Conservation (phyloP, 192 early-diverging fungal genomes). For the Linderina pennispora region DNA sequence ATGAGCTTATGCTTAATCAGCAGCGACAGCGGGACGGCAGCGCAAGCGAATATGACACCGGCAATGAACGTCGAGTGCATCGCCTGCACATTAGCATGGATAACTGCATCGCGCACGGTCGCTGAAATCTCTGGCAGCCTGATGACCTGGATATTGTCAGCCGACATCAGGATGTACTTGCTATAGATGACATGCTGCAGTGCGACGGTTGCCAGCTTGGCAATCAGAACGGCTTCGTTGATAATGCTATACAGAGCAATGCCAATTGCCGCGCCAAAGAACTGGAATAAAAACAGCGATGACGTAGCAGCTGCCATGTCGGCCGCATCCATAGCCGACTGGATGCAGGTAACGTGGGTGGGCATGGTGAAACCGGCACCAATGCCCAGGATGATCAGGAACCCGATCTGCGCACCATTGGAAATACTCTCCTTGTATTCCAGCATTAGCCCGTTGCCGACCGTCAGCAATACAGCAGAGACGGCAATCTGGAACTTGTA, state of each 20-base stretch:
- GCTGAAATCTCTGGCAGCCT: conserved; percentile 29
- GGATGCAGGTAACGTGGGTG: conserved; percentile 18
- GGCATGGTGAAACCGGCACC: conserved; percentile 27
- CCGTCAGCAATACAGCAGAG: conserved; percentile 13
- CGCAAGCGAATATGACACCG: conserved; percentile 17
- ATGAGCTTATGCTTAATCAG: conserved; percentile 12
- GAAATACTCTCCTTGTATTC: conserved; percentile 12
- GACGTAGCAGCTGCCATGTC: conserved; percentile 9
- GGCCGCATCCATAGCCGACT: conserved; percentile 4
- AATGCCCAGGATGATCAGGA: conserved; percentile 29
- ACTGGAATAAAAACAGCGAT: conserved; percentile 19
- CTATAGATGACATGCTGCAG: conserved; percentile 16
- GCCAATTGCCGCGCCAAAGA: conserved; percentile 16
- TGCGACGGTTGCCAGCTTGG: conserved; percentile 24
- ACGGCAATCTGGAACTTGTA: not conserved
- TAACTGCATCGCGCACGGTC: conserved; percentile 24
- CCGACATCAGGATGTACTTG: conserved; percentile 25
- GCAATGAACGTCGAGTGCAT: conserved; percentile 17
- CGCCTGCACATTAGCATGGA: conserved; percentile 19
- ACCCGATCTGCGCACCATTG: conserved; percentile 10
- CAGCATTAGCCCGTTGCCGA: conserved; percentile 20
- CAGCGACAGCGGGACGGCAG: conserved; percentile 15
- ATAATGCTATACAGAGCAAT: conserved; percentile 36
- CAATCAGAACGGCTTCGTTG: conserved; percentile 20
- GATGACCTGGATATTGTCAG: conserved; percentile 31